Percentiles rank a stretch among this genome's conserved stretches.
Conservation (phyloP, 2,329 filamentous ascomycete species). For the Talaromyces sp. region DNA sequence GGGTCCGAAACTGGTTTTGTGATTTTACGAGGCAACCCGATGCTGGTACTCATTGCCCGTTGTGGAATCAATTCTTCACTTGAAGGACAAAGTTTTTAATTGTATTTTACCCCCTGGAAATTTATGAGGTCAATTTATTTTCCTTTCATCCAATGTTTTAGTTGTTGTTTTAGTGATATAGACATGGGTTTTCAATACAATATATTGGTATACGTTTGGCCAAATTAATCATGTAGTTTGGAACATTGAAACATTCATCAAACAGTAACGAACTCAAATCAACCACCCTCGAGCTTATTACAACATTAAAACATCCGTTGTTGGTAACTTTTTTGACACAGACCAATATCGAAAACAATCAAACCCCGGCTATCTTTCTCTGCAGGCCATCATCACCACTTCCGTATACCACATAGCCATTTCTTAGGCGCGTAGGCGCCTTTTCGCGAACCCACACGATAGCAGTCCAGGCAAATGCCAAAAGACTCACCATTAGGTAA, state of each 20-base stretch:
- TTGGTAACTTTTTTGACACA: not conserved
- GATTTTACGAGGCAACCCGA: constrained; percentile 9
- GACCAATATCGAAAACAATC: not conserved
- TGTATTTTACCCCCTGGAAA: constrained; percentile 12
- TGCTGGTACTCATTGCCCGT: constrained; percentile 8
- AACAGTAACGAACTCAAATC: too few species aligned
- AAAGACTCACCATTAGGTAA: not conserved
- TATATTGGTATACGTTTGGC: not conserved
- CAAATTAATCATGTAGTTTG: not conserved
- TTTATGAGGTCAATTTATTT: constrained; percentile 1
- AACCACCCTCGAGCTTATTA: too few species aligned
- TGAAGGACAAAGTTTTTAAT: constrained; percentile 8
- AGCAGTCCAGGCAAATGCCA: constrained; percentile 1
- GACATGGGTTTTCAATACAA: not conserved
- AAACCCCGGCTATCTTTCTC: not conserved
- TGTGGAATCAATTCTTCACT: not conserved
- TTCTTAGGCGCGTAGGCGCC: not conserved
- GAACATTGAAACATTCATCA: not conserved
- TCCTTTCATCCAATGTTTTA: not conserved
- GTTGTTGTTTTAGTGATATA: not conserved
- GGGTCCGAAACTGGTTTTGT: constrained; percentile 4
- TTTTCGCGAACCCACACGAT: constrained; percentile 1
- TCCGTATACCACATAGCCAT: not conserved
- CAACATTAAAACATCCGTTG: not conserved
- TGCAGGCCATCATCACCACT: not conserved